Base-by-base conservation (phyloP, 352 stramenopile genomes). In the Nothophytophthora sp. region DNA sequence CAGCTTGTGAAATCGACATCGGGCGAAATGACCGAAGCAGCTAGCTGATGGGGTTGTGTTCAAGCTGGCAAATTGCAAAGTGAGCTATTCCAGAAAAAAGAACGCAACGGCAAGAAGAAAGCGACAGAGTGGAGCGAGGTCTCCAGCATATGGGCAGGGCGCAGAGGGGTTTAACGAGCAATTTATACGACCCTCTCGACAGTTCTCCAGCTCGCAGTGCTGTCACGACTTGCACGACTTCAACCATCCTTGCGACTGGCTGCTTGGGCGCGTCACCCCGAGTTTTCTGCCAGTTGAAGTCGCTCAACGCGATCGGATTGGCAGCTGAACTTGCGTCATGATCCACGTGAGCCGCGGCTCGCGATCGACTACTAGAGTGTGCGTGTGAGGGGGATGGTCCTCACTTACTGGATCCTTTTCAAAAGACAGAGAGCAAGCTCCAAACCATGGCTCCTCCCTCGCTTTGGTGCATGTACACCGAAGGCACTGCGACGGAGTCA, bases 21-120 rank as follows among this genome's bases (percentile, higher is more conserved):
- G 28, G 25, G 36, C 27, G 20, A 29, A 47, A 34, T 23, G 20
- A n/a, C 13, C 18, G 41, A 46, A 12, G 29, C 20, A 35, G 19
- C 9, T 11, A 20, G 4, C 24, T 1, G 11, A 25, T 24, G 27
- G 16, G 30, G 32, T 27, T 48, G 51, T 32, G 28, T 19, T 11
- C 32, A 34, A 37, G 33, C n/a, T 35, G 4, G 54, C 24, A 37
- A 63, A 50, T 59, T 63, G 45, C 32, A 63, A 51, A 70, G 36
- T 70, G 63, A 67, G 24, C 19, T 18, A 29, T 23, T 20, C n/a
- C 30, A 3, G 15, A 35, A 16, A 37, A 36, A n/a, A 15, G n/a
- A n/a, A n/a, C n/a, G n/a, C n/a, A 25, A 18, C 22, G 19, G 38
- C 27, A 11, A 6, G 27, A 30, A 11, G 27, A 30, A 30, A 30